Conservation (phyloP, 768 basidiomycete species). For the Cystofilobasidium ferigula region DNA sequence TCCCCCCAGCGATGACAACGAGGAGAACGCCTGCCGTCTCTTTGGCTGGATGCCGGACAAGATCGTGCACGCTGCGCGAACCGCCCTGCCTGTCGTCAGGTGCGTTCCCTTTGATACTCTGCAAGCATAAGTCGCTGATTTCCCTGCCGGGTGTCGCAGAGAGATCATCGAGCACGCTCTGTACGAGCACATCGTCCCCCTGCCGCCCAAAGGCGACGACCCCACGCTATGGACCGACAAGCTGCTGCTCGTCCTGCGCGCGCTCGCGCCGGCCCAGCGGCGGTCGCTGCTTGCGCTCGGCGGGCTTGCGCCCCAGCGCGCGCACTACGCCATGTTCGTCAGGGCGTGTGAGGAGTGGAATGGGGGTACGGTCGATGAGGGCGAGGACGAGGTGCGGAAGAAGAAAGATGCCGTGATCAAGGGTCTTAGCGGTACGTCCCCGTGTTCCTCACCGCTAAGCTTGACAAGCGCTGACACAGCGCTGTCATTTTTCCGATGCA, state of each 20-base stretch:
- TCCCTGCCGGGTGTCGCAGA: no score
- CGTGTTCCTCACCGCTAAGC: neutral
- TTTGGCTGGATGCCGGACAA: slow-evolving; percentile 88
- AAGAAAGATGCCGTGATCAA: slow-evolving; percentile 50
- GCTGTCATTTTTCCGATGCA: neutral
- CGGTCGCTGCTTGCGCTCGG: slow-evolving; percentile 53
- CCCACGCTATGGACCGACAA: slow-evolving; percentile 78
- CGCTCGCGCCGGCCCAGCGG: slow-evolving; percentile 51
- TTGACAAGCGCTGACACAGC: neutral
- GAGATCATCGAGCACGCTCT: slow-evolving; percentile 56
- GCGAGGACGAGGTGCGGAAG: slow-evolving; percentile 55
- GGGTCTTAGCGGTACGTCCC: slow-evolving; percentile 51
- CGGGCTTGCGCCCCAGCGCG: slow-evolving; percentile 41
- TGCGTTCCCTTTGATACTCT: neutral
- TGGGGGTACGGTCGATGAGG: slow-evolving; percentile 82
- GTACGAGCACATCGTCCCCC: slow-evolving; percentile 66
- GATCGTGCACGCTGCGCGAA: slow-evolving; percentile 46
- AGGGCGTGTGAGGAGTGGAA: slow-evolving; percentile 58
- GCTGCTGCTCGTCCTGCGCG: slow-evolving; percentile 59
- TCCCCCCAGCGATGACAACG: slow-evolving; percentile 59
- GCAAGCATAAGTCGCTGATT: no score
- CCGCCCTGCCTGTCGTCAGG: slow-evolving; percentile 2
- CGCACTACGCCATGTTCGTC: slow-evolving; percentile 43
- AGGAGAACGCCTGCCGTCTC: slow-evolving; percentile 57
- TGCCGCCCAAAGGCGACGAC: slow-evolving; percentile 54